Percentiles rank a stretch among this genome's conserved stretches.
These are phyloP conservation scores for Dictyostelium brefeldianum DNA, from an alignment of 78 protist genomes.

Conservation along the genomic window DNA sequence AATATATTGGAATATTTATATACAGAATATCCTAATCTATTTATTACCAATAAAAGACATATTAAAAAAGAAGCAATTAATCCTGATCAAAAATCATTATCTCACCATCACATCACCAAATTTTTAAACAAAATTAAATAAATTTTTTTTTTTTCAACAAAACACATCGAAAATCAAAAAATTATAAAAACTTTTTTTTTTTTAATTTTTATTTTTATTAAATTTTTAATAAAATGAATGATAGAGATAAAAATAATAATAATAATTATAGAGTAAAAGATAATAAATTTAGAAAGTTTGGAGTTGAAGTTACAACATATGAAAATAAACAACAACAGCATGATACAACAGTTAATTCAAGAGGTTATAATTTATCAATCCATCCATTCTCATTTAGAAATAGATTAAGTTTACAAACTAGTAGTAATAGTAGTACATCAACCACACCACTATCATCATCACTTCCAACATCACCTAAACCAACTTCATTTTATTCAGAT, in stretches of 20 bases:
- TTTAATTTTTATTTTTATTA: neutral
- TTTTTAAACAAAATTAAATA: neutral
- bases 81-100: no score
- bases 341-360: conserved; percentile 6
- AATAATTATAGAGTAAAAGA: conserved; percentile 4
- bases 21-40: no score
- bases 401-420: conserved; percentile 16
- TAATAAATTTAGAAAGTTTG: conserved; percentile 42
- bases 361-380: conserved; percentile 44
- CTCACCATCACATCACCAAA: no score
- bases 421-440: neutral
- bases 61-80: no score
- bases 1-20: no score
- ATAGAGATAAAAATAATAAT: neutral
- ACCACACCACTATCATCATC: neutral
- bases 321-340: neutral
- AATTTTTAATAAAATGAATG: neutral
- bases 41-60: no score
- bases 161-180: neutral
- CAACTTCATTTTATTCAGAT: conserved; percentile 25
- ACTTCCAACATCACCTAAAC: neutral
- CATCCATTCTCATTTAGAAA: conserved; percentile 72
- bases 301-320: conserved; percentile 9
- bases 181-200: neutral
- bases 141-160: neutral